A percentile compares a stretch with the other conserved stretches of the same genome.
Conservation (phyloP, 176 grass and related monocot genomes). For the Oryza australiensis region DNA sequence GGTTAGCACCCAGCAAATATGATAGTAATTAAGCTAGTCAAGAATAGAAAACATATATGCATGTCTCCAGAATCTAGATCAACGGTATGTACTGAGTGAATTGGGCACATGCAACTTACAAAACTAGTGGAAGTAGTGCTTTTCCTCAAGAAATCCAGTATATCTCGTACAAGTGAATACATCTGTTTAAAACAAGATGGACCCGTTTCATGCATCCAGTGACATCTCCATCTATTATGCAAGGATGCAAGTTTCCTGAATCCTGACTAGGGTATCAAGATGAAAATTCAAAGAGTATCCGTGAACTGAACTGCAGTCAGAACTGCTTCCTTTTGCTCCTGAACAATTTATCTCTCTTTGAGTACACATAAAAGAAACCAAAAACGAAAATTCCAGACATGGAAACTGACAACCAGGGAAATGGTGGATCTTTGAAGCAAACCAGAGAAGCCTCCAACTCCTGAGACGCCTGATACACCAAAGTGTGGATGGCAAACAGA, state of each 20-base stretch:
- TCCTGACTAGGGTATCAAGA: slow-evolving; percentile 24
- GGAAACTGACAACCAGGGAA: slow-evolving; percentile 83
- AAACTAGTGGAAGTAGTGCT: slow-evolving; percentile 32
- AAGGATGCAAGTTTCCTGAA: slow-evolving; percentile 35
- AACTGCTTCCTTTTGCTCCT: slow-evolving; percentile 90
- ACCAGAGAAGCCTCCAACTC: slow-evolving; percentile 84
- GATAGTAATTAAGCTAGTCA: neutral
- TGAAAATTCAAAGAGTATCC: slow-evolving; percentile 40
- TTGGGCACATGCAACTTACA: slow-evolving; percentile 46
- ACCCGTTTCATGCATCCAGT: neutral
- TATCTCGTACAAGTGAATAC: slow-evolving; percentile 36
- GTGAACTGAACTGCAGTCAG: slow-evolving; percentile 39
- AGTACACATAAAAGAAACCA: slow-evolving; percentile 75
- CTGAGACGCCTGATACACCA: slow-evolving; percentile 83
- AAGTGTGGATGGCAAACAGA: slow-evolving; percentile 73
- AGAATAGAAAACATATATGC: slow-evolving; percentile 3
- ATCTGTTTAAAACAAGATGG: slow-evolving; percentile 42
- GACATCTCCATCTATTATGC: slow-evolving; percentile 30
- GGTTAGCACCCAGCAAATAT: neutral
- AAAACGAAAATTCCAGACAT: slow-evolving; percentile 72
- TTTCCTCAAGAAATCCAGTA: slow-evolving; percentile 18
- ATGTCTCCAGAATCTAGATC: slow-evolving; percentile 21
- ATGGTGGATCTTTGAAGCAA: slow-evolving; percentile 94
- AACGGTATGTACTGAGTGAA: slow-evolving; percentile 27
- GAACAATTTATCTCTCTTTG: slow-evolving; percentile 77